A percentile compares a stretch with the other conserved stretches of the same genome.
Evolutionary conservation across 352 stramenopile species (phyloP).

Genomic region (Phytopythium aichiense): DNA sequence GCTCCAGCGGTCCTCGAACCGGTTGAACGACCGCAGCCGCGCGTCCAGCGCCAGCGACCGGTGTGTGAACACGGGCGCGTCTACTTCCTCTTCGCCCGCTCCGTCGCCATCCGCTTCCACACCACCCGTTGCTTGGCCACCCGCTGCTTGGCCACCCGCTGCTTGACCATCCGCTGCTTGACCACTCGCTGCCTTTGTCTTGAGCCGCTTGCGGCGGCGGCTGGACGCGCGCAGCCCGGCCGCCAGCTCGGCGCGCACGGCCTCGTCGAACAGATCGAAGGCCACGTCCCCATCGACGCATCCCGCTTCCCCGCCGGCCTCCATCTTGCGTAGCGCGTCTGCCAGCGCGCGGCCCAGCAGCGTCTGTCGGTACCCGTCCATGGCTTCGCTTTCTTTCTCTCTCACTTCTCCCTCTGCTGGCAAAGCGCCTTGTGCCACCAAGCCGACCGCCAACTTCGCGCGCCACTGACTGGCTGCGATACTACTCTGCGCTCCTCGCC

Average conservation of each 20-base stretch:
- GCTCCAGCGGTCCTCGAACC: constrained; percentile 65
- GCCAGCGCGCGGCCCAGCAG: constrained; percentile 56
- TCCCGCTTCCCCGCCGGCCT: constrained; percentile 13
- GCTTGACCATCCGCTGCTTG: too few relatives aligned
- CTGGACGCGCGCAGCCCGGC: not conserved
- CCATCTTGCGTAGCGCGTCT: constrained; percentile 55
- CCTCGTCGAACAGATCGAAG: constrained; percentile 56
- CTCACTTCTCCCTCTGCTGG: too few relatives aligned
- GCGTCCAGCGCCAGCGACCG: constrained; percentile 35
- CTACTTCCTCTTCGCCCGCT: not conserved
- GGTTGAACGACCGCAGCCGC: constrained; percentile 51
- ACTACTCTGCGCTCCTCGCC: not conserved
- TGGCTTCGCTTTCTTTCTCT: constrained; percentile 8
- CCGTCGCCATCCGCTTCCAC: not conserved
- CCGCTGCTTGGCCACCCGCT: too few relatives aligned
- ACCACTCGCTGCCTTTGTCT: not conserved
- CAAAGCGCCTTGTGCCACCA: too few relatives aligned
- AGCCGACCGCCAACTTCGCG: not conserved
- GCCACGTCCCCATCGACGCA: constrained; percentile 34
- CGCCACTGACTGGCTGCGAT: not conserved
- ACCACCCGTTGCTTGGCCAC: too few relatives aligned
- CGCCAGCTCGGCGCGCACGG: constrained; percentile 24
- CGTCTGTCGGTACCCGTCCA: constrained; percentile 65
- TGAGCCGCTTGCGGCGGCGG: not conserved
- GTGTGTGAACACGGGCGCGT: constrained; percentile 37